Evolutionary conservation across 2,329 filamentous ascomycete genomes (phyloP).

Genomic region (Scleromitrula shiraiana): DNA sequence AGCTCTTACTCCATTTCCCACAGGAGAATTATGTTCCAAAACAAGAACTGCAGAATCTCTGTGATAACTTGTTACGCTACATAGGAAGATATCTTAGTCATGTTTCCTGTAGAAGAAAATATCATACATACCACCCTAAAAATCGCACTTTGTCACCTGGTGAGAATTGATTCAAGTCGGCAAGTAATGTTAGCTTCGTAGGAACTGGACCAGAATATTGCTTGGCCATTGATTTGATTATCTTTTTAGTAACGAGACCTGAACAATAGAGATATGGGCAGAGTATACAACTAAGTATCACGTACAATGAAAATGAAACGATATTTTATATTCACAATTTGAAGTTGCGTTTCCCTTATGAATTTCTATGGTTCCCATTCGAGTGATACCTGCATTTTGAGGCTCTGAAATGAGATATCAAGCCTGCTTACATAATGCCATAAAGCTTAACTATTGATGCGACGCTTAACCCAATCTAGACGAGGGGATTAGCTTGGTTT

Average conservation of each 20-base stretch:
- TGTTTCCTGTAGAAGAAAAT: background rate
- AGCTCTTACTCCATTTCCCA: conserved; percentile 38
- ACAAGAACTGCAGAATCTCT: conserved; percentile 49
- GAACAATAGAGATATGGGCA: too few species aligned
- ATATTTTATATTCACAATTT: too few species aligned
- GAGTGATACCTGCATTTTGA: background rate
- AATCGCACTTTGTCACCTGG: conserved; percentile 73
- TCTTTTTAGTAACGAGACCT: too few species aligned
- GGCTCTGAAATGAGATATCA: background rate
- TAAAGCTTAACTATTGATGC: conserved; percentile 2
- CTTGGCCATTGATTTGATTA: too few species aligned
- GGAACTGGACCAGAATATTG: conserved; percentile 25
- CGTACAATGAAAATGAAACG: background rate
- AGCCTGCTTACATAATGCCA: background rate
- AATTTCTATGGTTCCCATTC: background rate
- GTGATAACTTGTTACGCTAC: conserved; percentile 52
- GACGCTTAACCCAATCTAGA: conserved; percentile 1
- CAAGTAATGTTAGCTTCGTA: conserved; percentile 23
- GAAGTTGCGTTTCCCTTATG: background rate
- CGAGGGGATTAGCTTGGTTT: conserved; percentile 13
- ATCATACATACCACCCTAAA: conserved; percentile 68
- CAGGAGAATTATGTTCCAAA: conserved; percentile 60
- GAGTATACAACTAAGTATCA: too few species aligned
- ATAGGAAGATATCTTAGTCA: conserved; percentile 4
- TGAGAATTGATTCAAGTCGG: conserved; percentile 20